A percentile compares a stretch with the other conserved stretches of the same genome.
Conservation (phyloP, 257 asterid species). For the Ocimum tenuiflorum region DNA sequence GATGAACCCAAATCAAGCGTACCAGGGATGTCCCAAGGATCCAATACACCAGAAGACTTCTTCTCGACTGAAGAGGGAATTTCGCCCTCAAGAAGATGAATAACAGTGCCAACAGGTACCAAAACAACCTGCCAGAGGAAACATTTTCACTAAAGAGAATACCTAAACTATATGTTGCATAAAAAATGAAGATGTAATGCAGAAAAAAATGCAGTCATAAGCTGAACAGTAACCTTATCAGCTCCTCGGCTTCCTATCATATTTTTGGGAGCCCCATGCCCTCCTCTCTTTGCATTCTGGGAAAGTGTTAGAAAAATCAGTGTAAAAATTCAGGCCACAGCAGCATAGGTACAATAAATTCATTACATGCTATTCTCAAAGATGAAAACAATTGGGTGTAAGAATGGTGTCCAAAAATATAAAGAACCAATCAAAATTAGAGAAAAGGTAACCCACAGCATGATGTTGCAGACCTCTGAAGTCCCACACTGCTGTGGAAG, state of each 20-base stretch:
- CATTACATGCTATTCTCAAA: neutral
- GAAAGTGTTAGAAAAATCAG: constrained; percentile 1
- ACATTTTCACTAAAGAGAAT: neutral
- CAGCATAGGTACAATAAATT: constrained; percentile 7
- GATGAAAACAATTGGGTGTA: constrained; percentile 5
- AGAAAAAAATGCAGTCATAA: constrained; percentile 9
- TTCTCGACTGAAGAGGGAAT: constrained; percentile 63
- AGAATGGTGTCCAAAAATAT: neutral
- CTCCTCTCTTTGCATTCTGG: constrained; percentile 89
- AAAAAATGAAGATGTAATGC: constrained; percentile 10
- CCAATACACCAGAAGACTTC: constrained; percentile 45
- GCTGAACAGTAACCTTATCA: constrained; percentile 55
- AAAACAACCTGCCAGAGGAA: constrained; percentile 51
- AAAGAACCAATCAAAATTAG: neutral
- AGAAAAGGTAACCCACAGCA: constrained; percentile 41
- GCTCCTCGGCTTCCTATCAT: constrained; percentile 88
- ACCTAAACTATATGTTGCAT: neutral
- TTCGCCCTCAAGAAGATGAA: constrained; percentile 78
- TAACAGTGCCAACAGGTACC: constrained; percentile 86
- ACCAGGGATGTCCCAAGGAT: constrained; percentile 92
- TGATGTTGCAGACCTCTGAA: constrained; percentile 89
- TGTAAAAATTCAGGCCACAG: constrained; percentile 3
- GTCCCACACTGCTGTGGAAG: constrained; percentile 79
- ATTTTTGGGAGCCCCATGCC: constrained; percentile 77
- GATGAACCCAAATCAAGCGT: constrained; percentile 33